phyloP scores from a whole-genome alignment of 805 yeast genomes.

The Cyberlindnera euphorbiiphila region DNA sequence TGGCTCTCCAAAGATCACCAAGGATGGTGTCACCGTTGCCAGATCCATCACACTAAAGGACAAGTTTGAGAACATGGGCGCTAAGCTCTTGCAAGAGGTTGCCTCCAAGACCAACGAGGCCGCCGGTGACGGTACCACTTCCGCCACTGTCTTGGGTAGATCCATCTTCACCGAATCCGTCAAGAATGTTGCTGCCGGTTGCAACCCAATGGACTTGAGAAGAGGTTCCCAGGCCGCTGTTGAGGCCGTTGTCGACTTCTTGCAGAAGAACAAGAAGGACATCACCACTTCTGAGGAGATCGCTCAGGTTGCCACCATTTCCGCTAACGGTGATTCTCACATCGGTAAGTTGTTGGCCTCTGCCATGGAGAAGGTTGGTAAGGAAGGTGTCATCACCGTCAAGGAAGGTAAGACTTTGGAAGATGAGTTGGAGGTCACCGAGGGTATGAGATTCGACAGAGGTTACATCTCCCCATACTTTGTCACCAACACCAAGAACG shows the following conservation, averaged over 20 bases:
- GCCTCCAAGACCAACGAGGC: constrained; percentile 97
- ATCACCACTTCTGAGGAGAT: constrained; percentile 95
- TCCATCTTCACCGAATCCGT: constrained; percentile 96
- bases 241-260: constrained; percentile 85
- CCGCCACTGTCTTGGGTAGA: constrained; percentile 96
- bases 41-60: constrained; percentile 79
- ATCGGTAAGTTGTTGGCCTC: constrained; percentile 89
- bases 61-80: constrained; percentile 97
- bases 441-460: constrained; percentile 99
- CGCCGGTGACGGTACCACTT: constrained; percentile 99
- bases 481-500: constrained; percentile 81
- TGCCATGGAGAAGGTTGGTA: constrained; percentile 99
- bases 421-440: constrained; percentile 96
- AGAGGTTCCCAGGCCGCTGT: constrained; percentile 98
- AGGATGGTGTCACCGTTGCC: constrained; percentile 99
- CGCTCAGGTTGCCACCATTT: constrained; percentile 97
- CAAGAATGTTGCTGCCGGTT: constrained; percentile 98
- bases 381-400: constrained; percentile 98
- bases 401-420: constrained; percentile 97
- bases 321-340: constrained; percentile 96
- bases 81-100: constrained; percentile 92
- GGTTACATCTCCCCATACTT: constrained; percentile 98
- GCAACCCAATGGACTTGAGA: constrained; percentile 99
- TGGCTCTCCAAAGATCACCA: constrained; percentile 97
- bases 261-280: constrained; percentile 88